Conservation (phyloP, 306 rosid species). For the Prosopis cineraria region DNA sequence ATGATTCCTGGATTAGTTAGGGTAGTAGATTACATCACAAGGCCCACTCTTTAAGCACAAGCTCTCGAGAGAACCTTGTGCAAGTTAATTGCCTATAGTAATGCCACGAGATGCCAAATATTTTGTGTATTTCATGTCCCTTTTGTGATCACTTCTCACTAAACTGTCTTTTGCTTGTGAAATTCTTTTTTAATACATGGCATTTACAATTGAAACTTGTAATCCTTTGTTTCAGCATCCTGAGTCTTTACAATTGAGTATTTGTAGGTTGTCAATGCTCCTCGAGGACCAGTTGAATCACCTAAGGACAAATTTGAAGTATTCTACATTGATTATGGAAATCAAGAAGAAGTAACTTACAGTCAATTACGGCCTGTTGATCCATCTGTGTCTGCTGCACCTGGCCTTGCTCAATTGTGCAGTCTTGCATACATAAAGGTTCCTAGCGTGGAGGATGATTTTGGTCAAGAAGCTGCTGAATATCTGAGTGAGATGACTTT, state of each 20-base stretch:
- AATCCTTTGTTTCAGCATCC: background rate
- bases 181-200: conserved; percentile 27
- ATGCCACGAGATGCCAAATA: background rate
- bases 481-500: conserved; percentile 70
- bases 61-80: background rate
- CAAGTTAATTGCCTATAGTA: background rate
- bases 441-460: conserved; percentile 85
- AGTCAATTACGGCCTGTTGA: conserved; percentile 82
- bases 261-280: conserved; percentile 74
- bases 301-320: conserved; percentile 79
- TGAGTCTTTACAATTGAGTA: conserved; percentile 35
- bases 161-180: conserved; percentile 12
- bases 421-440: conserved; percentile 86
- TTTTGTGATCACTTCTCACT: background rate
- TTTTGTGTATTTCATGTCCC: background rate
- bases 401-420: conserved; percentile 92
- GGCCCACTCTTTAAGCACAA: background rate
- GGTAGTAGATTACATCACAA: background rate
- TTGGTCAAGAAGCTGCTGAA: conserved; percentile 94
- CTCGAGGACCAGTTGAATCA: conserved; percentile 91
- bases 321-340: conserved; percentile 91
- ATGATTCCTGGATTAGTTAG: background rate
- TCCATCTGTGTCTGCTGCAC: conserved; percentile 73
- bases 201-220: conserved; percentile 25
- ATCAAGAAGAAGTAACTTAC: conserved; percentile 81